A percentile compares a stretch with the other conserved stretches of the same genome.
Evolutionary conservation across 305 asterid genomes (phyloP).

Genomic region (Fraxinus floribunda): DNA sequence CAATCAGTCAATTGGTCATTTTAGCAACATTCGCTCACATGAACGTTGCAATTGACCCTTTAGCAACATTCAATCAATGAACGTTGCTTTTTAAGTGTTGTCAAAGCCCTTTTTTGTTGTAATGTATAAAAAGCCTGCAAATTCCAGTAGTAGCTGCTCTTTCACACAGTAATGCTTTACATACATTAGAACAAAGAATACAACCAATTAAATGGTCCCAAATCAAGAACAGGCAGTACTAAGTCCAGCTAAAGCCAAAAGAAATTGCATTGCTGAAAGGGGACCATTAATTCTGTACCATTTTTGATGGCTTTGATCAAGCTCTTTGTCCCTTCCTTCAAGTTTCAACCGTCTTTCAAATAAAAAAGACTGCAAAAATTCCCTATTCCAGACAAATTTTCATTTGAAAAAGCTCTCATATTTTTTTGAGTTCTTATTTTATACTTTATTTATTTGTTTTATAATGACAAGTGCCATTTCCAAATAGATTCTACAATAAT

Average conservation of each 20-base stretch:
- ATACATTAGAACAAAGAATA: conserved; percentile 18
- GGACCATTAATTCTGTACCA: conserved; percentile 39
- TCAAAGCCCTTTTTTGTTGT: too few relatives aligned
- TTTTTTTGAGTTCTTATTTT: not conserved
- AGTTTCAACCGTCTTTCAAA: conserved; percentile 25
- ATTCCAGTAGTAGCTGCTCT: not conserved
- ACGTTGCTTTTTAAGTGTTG: too few relatives aligned
- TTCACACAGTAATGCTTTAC: conserved; percentile 3
- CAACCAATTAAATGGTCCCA: conserved; percentile 35
- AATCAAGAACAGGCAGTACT: conserved; percentile 20
- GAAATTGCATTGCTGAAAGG: conserved; percentile 26
- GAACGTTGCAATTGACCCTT: too few relatives aligned
- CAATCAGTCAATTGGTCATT: too few relatives aligned
- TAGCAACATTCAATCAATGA: too few relatives aligned
- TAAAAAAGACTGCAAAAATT: conserved; percentile 21
- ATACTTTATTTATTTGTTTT: not conserved
- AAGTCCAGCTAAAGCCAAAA: conserved; percentile 31
- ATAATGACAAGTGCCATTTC: not conserved
- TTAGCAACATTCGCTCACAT: too few relatives aligned
- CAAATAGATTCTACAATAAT: too few relatives aligned
- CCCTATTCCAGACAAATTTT: conserved; percentile 22
- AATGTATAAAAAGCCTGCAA: not conserved
- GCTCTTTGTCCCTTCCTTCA: conserved; percentile 41
- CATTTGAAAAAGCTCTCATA: not conserved
- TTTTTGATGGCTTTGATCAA: conserved; percentile 30